Evolutionary conservation across 805 yeast genomes (phyloP).

Genomic region (Monosporozyma servazzii): DNA sequence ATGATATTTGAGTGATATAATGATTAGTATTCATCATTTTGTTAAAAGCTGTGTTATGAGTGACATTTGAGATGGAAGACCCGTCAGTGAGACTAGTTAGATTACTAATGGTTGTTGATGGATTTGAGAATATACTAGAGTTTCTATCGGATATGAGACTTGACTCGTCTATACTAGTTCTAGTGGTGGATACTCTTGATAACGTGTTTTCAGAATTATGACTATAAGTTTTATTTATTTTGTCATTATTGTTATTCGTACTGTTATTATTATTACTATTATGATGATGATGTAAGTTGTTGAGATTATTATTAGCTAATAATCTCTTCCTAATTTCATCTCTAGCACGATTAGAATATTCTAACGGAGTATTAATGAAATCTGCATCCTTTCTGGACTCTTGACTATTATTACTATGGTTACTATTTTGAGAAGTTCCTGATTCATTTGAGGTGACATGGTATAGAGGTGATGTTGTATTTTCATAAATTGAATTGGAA

Average conservation of each 20-base stretch:
- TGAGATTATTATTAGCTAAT: conserved; percentile 6
- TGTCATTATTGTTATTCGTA: not conserved
- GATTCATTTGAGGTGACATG: not conserved
- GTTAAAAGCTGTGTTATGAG: not conserved
- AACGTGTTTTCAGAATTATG: not conserved
- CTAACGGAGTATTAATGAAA: conserved; percentile 30
- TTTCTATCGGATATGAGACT: conserved; percentile 17
- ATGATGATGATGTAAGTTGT: not conserved
- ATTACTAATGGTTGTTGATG: conserved; percentile 14
- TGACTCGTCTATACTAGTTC: conserved; percentile 6
- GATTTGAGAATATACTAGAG: conserved; percentile 24
- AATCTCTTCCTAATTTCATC: conserved; percentile 27
- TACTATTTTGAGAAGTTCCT: conserved; percentile 1
- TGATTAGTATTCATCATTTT: conserved; percentile 6
- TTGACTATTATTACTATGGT: conserved; percentile 2
- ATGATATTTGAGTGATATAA: conserved; percentile 20
- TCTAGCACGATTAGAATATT: conserved; percentile 30
- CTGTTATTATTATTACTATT: not conserved
- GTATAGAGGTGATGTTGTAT: not conserved
- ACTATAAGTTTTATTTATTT: not conserved
- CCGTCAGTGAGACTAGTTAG: conserved; percentile 10
- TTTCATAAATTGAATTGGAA: not conserved
- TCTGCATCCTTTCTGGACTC: conserved; percentile 8
- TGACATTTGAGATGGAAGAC: not conserved
- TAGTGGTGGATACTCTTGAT: not conserved